Evolutionary conservation across 2,329 filamentous ascomycete species (phyloP).

Genomic region (Alternaria atra): DNA sequence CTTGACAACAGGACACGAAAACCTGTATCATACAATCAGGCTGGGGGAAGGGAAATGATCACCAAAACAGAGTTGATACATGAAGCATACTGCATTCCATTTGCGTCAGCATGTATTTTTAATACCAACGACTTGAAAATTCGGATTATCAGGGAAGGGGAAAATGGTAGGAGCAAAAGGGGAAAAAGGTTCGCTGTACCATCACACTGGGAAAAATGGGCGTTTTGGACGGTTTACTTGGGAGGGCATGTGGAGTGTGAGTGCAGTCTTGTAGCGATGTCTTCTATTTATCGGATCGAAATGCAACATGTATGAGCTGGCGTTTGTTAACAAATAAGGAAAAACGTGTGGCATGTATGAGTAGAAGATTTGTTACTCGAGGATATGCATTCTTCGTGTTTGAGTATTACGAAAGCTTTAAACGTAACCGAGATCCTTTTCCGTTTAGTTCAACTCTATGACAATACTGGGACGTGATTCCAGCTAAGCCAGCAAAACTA

Average conservation of each 20-base stretch:
- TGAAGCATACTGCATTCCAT: neutral
- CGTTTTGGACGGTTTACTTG: neutral
- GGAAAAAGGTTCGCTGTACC: neutral
- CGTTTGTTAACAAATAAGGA: rapidly evolving
- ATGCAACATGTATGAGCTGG: neutral
- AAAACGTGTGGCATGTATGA: neutral
- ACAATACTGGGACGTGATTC: neutral
- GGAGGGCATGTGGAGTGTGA: neutral
- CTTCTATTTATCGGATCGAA: neutral
- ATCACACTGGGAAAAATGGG: neutral
- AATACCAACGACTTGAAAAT: neutral
- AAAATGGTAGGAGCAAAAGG: neutral
- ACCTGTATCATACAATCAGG: neutral
- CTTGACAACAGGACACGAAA: no score
- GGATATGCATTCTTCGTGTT: neutral
- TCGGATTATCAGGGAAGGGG: neutral
- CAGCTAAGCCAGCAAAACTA: neutral
- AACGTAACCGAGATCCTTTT: neutral
- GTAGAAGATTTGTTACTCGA: neutral
- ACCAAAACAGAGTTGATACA: neutral
- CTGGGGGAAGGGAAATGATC: neutral
- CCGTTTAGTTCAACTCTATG: no score
- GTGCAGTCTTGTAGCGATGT: neutral
- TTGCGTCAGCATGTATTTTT: neutral
- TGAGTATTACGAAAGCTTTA: neutral